These are phyloP conservation scores for Corylus avellana DNA, from an alignment of 306 rosid species.

Conservation along the genomic window DNA sequence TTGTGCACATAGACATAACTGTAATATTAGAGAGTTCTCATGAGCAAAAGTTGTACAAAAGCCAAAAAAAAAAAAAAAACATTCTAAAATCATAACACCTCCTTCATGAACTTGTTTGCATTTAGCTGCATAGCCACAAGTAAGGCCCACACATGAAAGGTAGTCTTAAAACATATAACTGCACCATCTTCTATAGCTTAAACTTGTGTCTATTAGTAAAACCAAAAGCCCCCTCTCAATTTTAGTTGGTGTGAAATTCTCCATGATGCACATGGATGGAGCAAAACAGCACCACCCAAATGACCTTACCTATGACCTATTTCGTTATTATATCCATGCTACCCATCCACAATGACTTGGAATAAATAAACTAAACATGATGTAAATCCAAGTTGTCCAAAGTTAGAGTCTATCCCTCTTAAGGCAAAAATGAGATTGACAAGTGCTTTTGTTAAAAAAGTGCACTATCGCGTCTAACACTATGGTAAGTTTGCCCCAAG, in stretches of 20 bases:
- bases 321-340: not conserved
- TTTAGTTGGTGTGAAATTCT: not conserved
- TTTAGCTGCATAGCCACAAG: not conserved
- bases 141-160: not conserved
- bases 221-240: not conserved
- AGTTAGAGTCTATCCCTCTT: not conserved
- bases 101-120: not conserved
- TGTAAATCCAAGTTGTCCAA: not conserved
- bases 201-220: not conserved
- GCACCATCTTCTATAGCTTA: not conserved
- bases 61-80: not conserved
- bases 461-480: not conserved
- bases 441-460: not conserved
- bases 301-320: not conserved
- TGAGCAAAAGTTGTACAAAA: not conserved
- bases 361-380: not conserved
- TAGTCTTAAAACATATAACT: not conserved
- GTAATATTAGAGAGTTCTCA: not conserved
- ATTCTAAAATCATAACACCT: not conserved
- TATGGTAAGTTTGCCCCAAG: not conserved
- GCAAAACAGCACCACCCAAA: not conserved
- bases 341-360: not conserved
- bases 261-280: not conserved
- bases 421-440: not conserved
- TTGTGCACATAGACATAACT: not conserved